These are phyloP conservation scores for Saccharomycodes ludwigii DNA, from an alignment of 805 yeast genomes.

Conservation along the genomic window DNA sequence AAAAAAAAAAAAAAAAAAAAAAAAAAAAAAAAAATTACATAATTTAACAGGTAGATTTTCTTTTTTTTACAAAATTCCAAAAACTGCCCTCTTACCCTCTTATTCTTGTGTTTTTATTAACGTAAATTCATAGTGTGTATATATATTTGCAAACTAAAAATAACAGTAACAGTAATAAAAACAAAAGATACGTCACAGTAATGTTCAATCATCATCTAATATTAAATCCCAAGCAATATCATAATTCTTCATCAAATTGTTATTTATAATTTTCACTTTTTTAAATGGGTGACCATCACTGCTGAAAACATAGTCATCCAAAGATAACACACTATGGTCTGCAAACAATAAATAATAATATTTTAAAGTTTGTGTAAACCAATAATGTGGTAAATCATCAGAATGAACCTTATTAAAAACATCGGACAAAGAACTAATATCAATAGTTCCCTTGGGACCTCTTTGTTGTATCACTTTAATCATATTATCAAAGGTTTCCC, in stretches of 20 bases:
- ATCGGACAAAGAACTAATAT: slow-evolving; percentile 24
- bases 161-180: too few relatives aligned
- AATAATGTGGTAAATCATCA: slow-evolving; percentile 35
- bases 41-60: too few relatives aligned
- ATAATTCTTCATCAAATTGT: not conserved
- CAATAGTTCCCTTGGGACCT: slow-evolving; percentile 28
- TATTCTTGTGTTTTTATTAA: too few relatives aligned
- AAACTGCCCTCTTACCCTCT: too few relatives aligned
- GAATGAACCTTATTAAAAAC: slow-evolving; percentile 16
- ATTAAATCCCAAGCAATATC: not conserved
- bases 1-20: too few relatives aligned
- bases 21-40: too few relatives aligned
- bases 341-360: slow-evolving; percentile 40
- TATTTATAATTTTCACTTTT: not conserved
- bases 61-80: too few relatives aligned
- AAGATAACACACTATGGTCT: slow-evolving; percentile 28
- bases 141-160: too few relatives aligned
- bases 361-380: slow-evolving; percentile 50
- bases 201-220: not conserved
- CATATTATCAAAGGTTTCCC: slow-evolving; percentile 33
- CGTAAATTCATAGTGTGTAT: too few relatives aligned
- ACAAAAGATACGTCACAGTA: not conserved
- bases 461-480: slow-evolving; percentile 21
- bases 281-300: slow-evolving; percentile 51
- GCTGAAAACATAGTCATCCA: slow-evolving; percentile 45